Evolutionary conservation across 495 filamentous ascomycete genomes (phyloP), one percentile per base, ranked within the genome.

Genomic region (Penicillium paradoxum): DNA sequence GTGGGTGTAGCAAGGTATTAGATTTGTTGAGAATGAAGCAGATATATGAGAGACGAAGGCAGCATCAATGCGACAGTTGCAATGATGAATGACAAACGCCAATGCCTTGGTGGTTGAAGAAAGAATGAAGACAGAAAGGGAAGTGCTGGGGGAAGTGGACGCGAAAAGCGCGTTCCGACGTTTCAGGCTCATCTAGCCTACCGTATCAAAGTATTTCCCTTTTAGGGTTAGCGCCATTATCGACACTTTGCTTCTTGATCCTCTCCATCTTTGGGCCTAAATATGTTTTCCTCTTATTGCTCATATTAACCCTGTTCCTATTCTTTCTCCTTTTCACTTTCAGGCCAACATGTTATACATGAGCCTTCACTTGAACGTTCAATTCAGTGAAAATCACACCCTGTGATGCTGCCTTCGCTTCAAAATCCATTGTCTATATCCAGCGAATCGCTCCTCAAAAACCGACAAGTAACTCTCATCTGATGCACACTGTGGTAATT

Each of bases 131-230:
- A 37, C 17, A 33, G 39, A 47, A 52, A 52, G 34, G 42, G 43
- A 43, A 29, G 42, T 42, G 48, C 53, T 44, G 46, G 46, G 33
- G 51, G n/a, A 48, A 37, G 52, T 13, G 36, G 53, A 66, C 63
- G 63, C 63, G 63, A 64, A 66, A 66, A 66, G 57, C 63, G 63
- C 63, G 60, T 66, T 66, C 57, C 51, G 44, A 45, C 51, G 29
- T 13, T 45, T 33, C 45, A n/a, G 53, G 55, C 32, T 36, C 14
- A 38, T 53, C 19, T 38, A 34, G 57, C 13, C 15, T 42, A 33
- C 63, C 59, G 63, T 60, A 55, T 33, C 50, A 49, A 53, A 62
- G 50, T 64, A 59, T 64, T 59, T 24, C 63, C 61, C 49, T 18
- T 57, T 58, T 29, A 1, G 55, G 53, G 6, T 25, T 62, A 66